Evolutionary conservation across 2,329 filamentous ascomycete genomes (phyloP), one percentile per base, ranked within the genome.

Genomic region (Thermomyces lanuginosus): DNA sequence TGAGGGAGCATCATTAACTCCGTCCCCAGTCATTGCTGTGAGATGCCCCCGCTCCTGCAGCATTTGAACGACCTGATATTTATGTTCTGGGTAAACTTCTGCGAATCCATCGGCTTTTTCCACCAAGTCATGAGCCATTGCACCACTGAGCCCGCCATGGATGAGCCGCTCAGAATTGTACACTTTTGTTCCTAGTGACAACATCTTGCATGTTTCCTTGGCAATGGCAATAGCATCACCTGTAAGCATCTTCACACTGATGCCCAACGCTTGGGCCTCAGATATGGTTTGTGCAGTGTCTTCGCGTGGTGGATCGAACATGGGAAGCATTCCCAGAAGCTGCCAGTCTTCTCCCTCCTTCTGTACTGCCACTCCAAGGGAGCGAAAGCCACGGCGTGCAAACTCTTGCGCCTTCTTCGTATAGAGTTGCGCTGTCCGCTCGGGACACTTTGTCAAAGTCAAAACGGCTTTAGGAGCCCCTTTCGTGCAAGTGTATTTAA

Each of bases 161-260:
- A 81, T 79, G 35, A 82, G 65, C 56, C 74, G 76, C 41, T 77
- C 72, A 21, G 76, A 81, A 59, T 80, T 80, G 59, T 80, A 81
- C 34, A 82, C 76, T 60, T 81, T 81, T 39, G 76, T 80, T 31
- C 76, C 76, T 28, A 81, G 65, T 33, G 75, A 72, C 41, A 81
- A 63, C 72, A 81, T 80, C 56, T 79, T 79, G 64, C 76, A 81
- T 33, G 76, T 81, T 56, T 82, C 76, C 56, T 80, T 80, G 26
- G 76, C 76, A 41, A 81, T 82, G 36, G 76, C 76, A 42, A 80
- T 74, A 32, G 76, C 76, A 49, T 81, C 76, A 61, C 76, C 76
- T 48, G 76, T 82, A 48, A 81, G 62, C 76, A 81, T 81, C 63
- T 81, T 81, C 35, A 82, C 76, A 34, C 70, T 73, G 15, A 82